Evolutionary conservation across 805 yeast genomes (phyloP), one percentile per base, ranked within the genome.

Genomic region (Zygosaccharomyces siamensis): DNA sequence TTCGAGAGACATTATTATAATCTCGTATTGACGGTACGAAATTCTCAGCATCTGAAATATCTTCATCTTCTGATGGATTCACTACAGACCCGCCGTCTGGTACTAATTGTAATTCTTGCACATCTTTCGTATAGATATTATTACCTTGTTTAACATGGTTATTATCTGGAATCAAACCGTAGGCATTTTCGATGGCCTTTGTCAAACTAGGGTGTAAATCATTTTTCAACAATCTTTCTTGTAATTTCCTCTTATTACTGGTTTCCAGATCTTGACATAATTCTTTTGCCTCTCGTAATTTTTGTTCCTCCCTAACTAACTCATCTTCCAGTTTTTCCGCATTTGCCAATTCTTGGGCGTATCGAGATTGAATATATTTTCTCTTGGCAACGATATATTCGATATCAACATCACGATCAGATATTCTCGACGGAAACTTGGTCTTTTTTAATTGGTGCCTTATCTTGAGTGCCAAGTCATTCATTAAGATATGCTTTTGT

Each of bases 331-430:
- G 38, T 11, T 48, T 49, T 44, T 66, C 65, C 1, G 60, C 52
- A 32, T 53, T 56, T 18, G 45, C 46, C 43, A 59, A 41, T 43
- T 64, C 67, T 14, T 53, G 52, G 1, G 57, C 49, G 45, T 57
- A 58, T 5, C 54, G 53, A 18, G 55, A 49, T 44, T 64, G 67
- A 11, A 66, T 59, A 39, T 51, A 59, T 30, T 56, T 50, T 20
- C 69, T 55, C 47, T 65, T 66, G 18, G 64, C 57, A 46, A 58
- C 62, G 14, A 65, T 56, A 41, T 61, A 63, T 39, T 65, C 69
- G 5, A 61, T 56, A 45, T 65, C 65, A 33, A 63, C 32, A 39
- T 65, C 67, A 18, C 51, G 50, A 6, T 54, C 53, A 7, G 59
- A 58, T 12, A 59, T 46, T 39, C 55, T 51, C 2, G 59, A 52